Evolutionary conservation across 129 eudicot species (phyloP).

Genomic region (Oenanthe sinensis): DNA sequence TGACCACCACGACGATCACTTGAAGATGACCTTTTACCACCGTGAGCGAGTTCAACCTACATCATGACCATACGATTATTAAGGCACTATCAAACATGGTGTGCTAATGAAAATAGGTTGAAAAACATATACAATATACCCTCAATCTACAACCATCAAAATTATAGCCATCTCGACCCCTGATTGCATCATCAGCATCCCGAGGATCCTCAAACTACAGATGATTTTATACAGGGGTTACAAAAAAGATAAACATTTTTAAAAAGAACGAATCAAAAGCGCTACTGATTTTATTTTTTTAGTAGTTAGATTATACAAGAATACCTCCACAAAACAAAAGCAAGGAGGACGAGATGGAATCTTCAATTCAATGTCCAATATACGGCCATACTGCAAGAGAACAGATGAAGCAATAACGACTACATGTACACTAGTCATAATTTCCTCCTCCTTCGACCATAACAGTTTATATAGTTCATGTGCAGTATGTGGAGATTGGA

Average conservation of each 20-base stretch:
- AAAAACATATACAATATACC: conserved; percentile 33
- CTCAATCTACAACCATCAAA: conserved; percentile 94
- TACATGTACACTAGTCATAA: neutral
- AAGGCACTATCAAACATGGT: neutral
- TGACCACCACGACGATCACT: conserved; percentile 48
- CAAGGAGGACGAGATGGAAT: conserved; percentile 97
- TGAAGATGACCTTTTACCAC: conserved; percentile 77
- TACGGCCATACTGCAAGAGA: conserved; percentile 80
- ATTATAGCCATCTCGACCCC: conserved; percentile 97
- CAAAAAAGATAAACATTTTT: neutral
- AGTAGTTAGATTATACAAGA: neutral
- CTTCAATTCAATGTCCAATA: conserved; percentile 90
- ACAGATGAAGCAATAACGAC: neutral
- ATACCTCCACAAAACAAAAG: conserved; percentile 92
- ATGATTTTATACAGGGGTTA: conserved; percentile 1
- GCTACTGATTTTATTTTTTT: neutral
- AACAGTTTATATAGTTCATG: neutral
- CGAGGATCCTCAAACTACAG: conserved; percentile 80
- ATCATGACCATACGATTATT: neutral
- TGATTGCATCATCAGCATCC: conserved; percentile 97
- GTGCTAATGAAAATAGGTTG: neutral
- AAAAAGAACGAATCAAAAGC: conserved; percentile 2
- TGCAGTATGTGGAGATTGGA: neutral
- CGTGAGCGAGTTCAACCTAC: conserved; percentile 95
- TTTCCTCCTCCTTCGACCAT: neutral